A percentile compares a stretch with the other conserved stretches of the same genome.
phyloP scores from a whole-genome alignment of 192 early-diverging fungal genomes.

The Backusella morwellensis region DNA sequence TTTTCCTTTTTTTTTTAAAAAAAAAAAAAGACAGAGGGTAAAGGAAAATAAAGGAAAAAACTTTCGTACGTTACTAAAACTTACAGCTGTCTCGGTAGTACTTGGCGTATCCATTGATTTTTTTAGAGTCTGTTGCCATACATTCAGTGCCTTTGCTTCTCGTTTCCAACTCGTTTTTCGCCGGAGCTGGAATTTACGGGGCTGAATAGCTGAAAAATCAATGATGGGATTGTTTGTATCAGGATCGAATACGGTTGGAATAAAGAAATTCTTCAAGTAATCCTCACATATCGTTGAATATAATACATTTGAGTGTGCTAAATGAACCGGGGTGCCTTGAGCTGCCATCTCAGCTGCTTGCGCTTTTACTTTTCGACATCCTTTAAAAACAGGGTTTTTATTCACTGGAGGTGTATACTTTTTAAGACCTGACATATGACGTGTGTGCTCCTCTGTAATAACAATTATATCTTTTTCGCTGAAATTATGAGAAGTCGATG shows the following conservation, averaged over 20 bases:
- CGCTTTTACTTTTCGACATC: not conserved
- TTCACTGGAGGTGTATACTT: not conserved
- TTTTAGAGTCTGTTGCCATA: slow-evolving; percentile 10
- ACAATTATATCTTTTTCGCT: not conserved
- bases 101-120: not conserved
- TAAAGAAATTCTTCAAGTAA: not conserved
- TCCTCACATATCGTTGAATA: not conserved
- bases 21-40: not conserved
- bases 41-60: not conserved
- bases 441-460: slow-evolving; percentile 7
- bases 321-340: not conserved
- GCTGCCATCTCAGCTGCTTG: not conserved
- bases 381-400: slow-evolving; percentile 6
- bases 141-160: slow-evolving; percentile 11
- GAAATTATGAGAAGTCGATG: not conserved
- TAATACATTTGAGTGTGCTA: not conserved
- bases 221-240: not conserved
- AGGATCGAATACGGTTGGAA: slow-evolving; percentile 5
- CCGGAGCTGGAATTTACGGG: not conserved
- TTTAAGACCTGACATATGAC: not conserved
- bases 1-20: not conserved
- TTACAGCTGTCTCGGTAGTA: not conserved
- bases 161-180: slow-evolving; percentile 9
- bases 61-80: not conserved
- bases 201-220: slow-evolving; percentile 8